These are phyloP conservation scores for Colletotrichum zoysiae DNA, from an alignment of 2,329 filamentous ascomycete genomes.

Conservation along the genomic window DNA sequence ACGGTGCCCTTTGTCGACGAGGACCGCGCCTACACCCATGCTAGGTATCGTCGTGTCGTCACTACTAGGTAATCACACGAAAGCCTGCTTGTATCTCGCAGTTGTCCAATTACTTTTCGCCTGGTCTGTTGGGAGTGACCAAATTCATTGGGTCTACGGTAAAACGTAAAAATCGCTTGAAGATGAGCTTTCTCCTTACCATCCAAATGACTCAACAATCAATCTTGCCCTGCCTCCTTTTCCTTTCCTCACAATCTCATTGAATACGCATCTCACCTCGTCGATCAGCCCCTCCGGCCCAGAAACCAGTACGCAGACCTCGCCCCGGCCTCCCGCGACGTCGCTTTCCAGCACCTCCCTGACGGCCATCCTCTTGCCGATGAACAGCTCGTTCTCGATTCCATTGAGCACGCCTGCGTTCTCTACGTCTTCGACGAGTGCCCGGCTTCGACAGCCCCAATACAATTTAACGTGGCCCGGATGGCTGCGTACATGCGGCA, in stretches of 20 bases:
- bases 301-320: constrained; percentile 37
- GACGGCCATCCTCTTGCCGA: constrained; percentile 4
- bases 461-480: constrained; percentile 3
- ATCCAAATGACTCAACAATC: constrained; percentile 1
- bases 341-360: neutral
- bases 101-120: neutral
- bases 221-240: neutral
- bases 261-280: constrained; percentile 34
- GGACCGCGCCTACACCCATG: neutral
- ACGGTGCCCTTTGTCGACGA: neutral
- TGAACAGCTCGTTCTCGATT: constrained; percentile 17
- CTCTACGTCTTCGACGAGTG: constrained; percentile 16
- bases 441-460: constrained; percentile 23
- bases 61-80: neutral
- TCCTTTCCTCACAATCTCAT: constrained; percentile 8
- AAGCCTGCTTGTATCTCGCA: neutral
- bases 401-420: neutral
- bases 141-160: neutral
- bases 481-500: constrained; percentile 40
- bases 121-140: neutral
- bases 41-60: neutral
- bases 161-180: neutral
- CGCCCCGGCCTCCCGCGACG: constrained; percentile 5
- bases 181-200: neutral
- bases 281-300: constrained; percentile 37